phyloP scores from a whole-genome alignment of 495 filamentous ascomycete genomes.

The Neurospora tetraspora region DNA sequence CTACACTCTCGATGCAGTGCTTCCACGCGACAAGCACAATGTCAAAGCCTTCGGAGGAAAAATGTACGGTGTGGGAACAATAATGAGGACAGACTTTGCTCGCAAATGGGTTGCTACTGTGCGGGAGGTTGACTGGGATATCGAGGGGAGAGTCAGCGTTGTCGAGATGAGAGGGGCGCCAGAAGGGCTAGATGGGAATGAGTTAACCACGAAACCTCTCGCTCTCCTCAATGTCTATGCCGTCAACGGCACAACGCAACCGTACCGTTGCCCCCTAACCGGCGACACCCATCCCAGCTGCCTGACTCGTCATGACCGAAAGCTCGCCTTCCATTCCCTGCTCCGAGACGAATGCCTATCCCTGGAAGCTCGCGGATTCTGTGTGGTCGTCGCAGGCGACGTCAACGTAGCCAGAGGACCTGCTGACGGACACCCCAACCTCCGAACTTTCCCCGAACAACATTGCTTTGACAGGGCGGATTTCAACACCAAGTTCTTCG shows the following conservation, averaged over 20 bases:
- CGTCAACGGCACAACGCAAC: conserved; percentile 40
- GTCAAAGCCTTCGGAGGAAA: conserved; percentile 36
- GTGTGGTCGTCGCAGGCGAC: conserved; percentile 37
- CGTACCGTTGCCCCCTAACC: conserved; percentile 29
- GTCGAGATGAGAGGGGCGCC: conserved; percentile 18
- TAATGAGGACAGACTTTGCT: conserved; percentile 35
- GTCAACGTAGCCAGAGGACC: conserved; percentile 35
- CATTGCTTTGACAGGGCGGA: conserved; percentile 40
- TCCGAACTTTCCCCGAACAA: conserved; percentile 28
- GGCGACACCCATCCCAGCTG: conserved; percentile 18
- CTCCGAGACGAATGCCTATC: conserved; percentile 30
- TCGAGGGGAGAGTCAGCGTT: conserved; percentile 40
- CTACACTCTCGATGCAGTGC: conserved; percentile 33
- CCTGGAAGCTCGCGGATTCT: conserved; percentile 28
- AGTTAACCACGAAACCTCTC: conserved; percentile 8
- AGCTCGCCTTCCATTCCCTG: conserved; percentile 33
- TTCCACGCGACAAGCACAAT: conserved; percentile 40
- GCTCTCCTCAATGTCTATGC: conserved; percentile 42
- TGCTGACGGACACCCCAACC: conserved; percentile 34
- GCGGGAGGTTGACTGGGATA: conserved; percentile 36
- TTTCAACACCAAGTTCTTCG: conserved; percentile 40
- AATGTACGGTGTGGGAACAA: conserved; percentile 41
- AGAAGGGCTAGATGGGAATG: background rate
- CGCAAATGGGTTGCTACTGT: conserved; percentile 6
- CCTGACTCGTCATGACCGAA: conserved; percentile 40